phyloP scores from a whole-genome alignment of 2,329 filamentous ascomycete species.

The Cladorrhinum sp. region DNA sequence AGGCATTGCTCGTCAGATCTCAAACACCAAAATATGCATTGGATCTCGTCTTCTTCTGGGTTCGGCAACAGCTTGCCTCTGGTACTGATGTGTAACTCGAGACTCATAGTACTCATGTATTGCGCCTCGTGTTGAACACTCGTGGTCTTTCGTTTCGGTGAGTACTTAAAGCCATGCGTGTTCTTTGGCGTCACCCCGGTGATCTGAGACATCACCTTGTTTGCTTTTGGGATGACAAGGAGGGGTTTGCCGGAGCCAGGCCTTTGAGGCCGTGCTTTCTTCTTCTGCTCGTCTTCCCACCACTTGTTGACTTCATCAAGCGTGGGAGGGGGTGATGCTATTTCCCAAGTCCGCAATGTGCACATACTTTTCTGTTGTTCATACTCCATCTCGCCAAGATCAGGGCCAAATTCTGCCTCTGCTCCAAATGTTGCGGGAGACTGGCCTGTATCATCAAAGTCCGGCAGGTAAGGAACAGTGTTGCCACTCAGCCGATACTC shows the following conservation, averaged over 20 bases:
- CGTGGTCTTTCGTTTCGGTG: conserved; percentile 69
- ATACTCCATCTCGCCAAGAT: conserved; percentile 52
- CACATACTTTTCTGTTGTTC: conserved; percentile 55
- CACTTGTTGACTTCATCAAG: conserved; percentile 67
- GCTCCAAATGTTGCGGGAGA: conserved; percentile 56
- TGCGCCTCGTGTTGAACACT: conserved; percentile 80
- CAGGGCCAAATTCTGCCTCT: conserved; percentile 44
- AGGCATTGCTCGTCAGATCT: conserved; percentile 67
- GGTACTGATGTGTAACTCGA: conserved; percentile 90
- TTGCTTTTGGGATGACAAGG: conserved; percentile 17
- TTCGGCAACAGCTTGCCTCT: conserved; percentile 78
- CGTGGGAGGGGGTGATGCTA: conserved; percentile 67
- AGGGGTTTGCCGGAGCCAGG: conserved; percentile 8
- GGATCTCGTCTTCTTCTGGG: conserved; percentile 84
- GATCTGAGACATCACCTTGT: conserved; percentile 69
- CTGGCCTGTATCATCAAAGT: conserved; percentile 65
- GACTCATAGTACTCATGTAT: conserved; percentile 95
- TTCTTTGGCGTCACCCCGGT: conserved; percentile 83
- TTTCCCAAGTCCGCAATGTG: conserved; percentile 71
- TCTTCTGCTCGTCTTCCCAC: conserved; percentile 47
- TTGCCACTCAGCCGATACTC: conserved; percentile 77
- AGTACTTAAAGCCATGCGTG: conserved; percentile 80
- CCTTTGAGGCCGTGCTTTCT: conserved; percentile 22
- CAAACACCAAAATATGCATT: conserved; percentile 86
- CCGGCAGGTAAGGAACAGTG: conserved; percentile 74